Base-by-base conservation (phyloP, 371 early-diverging fungal genomes). In the Rhizopus stolonifer region DNA sequence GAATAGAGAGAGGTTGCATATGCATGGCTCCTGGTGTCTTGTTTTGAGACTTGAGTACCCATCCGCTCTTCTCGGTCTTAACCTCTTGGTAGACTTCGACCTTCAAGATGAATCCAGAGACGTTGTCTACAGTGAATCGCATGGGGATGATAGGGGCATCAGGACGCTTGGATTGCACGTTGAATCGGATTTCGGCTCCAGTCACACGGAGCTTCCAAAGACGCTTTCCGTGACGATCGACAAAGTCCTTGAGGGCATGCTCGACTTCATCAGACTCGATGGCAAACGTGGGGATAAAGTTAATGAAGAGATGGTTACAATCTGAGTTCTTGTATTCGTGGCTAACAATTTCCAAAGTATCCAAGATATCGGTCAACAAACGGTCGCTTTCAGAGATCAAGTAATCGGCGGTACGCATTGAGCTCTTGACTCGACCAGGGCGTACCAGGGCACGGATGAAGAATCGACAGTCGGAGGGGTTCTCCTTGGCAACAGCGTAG, bases 221-320 rank as follows among this genome's bases (percentile, higher is more conserved):
- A 52, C 94, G 87, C 74, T 89, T 90, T 56, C 96, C 95, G 60
- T 97, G 96, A 55, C 95, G 89, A 56, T 91, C 90, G 25, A 97
- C 84, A 72, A 96, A 92, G 33, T 89, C 92, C 67, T 86, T 86
- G 56, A 96, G 77, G 15, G 91, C 91, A 40, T 78, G 67, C 62
- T 92, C 93, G 46, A 94, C 91, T 51, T 91, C 87, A 56, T 86
- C 80, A 4, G 88, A 75, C 59, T 92, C 92, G 57, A 97, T 72
- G 58, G 90, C 84, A 83, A 96, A 96, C 17, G 90, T 92, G 9
- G 98, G 97, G 65, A 97, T 86, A 60, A 96, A 96, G 87, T 94
- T 94, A 76, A 98, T 90, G 69, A 96, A 96, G 74, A 98, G 66
- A 60, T 98, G 99, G 81, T 97, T 97, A 82, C 96, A 94, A 74